Conservation (phyloP, 2,329 filamentous ascomycete genomes). For the Magnaporthiopsis incrustans region DNA sequence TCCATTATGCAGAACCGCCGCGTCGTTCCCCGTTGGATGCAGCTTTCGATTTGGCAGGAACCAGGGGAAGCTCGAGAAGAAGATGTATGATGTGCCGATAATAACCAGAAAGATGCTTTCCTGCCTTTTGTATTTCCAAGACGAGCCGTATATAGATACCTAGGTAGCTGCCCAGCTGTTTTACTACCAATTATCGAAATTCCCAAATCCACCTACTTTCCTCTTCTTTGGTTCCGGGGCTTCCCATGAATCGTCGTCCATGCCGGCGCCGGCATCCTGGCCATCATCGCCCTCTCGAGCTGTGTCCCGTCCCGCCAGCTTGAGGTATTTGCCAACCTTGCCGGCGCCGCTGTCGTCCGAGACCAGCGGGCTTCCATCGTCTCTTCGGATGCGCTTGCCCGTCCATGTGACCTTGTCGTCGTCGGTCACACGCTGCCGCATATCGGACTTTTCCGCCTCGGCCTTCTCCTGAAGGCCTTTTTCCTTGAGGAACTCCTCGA, state of each 20-base stretch:
- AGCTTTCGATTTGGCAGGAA: background rate
- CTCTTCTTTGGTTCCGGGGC: slow-evolving; percentile 69
- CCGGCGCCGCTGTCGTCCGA: slow-evolving; percentile 45
- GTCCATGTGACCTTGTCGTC: slow-evolving; percentile 95
- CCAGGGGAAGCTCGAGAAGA: background rate
- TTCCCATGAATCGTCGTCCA: slow-evolving; percentile 44
- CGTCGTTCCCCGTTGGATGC: slow-evolving; percentile 14
- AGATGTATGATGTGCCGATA: background rate
- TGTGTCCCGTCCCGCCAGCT: slow-evolving; percentile 28
- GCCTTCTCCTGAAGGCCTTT: slow-evolving; percentile 54
- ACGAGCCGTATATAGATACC: background rate
- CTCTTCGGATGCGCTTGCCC: slow-evolving; percentile 70
- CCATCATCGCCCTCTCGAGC: slow-evolving; percentile 20
- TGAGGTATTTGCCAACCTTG: slow-evolving; percentile 74
- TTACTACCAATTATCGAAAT: slow-evolving; percentile 81
- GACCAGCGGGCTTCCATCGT: background rate
- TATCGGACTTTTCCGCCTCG: slow-evolving; percentile 51
- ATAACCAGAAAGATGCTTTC: too few species aligned
- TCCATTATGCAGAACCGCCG: slow-evolving; percentile 31
- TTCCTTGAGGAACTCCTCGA: slow-evolving; percentile 83
- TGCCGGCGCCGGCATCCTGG: slow-evolving; percentile 30
- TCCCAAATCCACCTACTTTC: slow-evolving; percentile 77
- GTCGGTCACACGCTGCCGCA: slow-evolving; percentile 64
- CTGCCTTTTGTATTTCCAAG: too few species aligned
- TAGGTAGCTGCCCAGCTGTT: background rate